Evolutionary conservation across 495 filamentous ascomycete genomes (phyloP).

Genomic region (Penicillium psychrofluorescens): DNA sequence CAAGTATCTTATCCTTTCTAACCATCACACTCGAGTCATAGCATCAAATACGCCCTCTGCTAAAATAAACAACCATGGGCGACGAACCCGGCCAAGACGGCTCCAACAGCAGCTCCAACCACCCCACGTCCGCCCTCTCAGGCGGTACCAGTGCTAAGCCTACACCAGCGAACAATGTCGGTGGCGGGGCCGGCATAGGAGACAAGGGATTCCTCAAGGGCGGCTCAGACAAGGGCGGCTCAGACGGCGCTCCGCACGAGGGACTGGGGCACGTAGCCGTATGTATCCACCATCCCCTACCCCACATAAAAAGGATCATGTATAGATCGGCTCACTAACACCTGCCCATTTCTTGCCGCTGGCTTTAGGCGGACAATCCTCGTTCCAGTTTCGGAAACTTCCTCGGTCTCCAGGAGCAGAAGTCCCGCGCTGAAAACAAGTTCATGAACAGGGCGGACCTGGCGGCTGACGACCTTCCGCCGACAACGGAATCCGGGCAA

Average conservation of each 20-base stretch:
- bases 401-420: slow-evolving; percentile 26
- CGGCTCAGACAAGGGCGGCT: slow-evolving; percentile 14
- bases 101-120: slow-evolving; percentile 4
- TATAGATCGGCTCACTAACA: neutral
- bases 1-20: too few relatives aligned
- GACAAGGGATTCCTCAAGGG: slow-evolving; percentile 13
- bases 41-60: too few relatives aligned
- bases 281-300: neutral
- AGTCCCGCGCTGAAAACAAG: slow-evolving; percentile 18
- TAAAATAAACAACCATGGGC: slow-evolving; percentile 6
- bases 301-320: neutral
- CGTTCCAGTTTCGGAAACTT: slow-evolving; percentile 21
- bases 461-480: neutral
- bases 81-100: neutral
- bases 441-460: slow-evolving; percentile 12
- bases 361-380: slow-evolving; percentile 13
- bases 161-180: slow-evolving; percentile 28
- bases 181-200: slow-evolving; percentile 13
- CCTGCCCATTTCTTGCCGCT: neutral
- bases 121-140: slow-evolving; percentile 8
- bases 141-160: slow-evolving; percentile 22
- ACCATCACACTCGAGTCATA: too few relatives aligned
- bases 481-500: slow-evolving; percentile 5
- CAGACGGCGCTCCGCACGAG: slow-evolving; percentile 1
- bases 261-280: slow-evolving; percentile 23